A percentile compares a stretch with the other conserved stretches of the same genome.
Conservation (phyloP, 2,329 filamentous ascomycete species). For the Fusarium piperis region DNA sequence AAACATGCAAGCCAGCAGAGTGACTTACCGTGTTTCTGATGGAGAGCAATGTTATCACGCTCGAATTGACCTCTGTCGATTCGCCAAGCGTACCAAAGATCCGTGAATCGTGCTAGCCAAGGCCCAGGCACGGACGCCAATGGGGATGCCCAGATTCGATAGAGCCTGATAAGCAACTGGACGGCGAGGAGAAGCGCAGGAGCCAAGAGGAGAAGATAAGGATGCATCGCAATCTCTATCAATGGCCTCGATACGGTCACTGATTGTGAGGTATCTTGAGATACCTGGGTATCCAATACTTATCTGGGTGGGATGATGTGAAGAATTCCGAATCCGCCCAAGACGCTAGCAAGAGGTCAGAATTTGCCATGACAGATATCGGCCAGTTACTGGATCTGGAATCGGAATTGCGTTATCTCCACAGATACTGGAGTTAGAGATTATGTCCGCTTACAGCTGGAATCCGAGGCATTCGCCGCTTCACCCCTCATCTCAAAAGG, state of each 20-base stretch:
- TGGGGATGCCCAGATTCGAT: background rate
- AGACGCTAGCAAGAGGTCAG: too few species aligned
- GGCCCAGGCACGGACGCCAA: slow-evolving; percentile 1
- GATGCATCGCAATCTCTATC: background rate
- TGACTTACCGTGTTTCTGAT: background rate
- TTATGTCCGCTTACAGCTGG: too few species aligned
- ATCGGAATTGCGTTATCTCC: too few species aligned
- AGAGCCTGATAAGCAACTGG: background rate
- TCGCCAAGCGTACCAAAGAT: slow-evolving; percentile 1
- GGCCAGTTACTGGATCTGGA: too few species aligned
- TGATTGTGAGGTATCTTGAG: too few species aligned
- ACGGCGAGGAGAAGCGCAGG: background rate
- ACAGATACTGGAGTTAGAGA: too few species aligned
- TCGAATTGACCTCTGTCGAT: background rate
- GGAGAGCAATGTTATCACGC: background rate
- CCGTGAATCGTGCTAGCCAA: background rate
- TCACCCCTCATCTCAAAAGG: background rate
- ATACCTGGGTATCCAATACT: too few species aligned
- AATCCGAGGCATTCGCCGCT: background rate
- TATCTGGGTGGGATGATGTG: too few species aligned
- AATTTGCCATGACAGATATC: too few species aligned
- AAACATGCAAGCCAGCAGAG: background rate
- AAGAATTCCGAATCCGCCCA: too few species aligned
- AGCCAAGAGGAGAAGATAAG: background rate
- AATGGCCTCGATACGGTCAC: too few species aligned